These are phyloP conservation scores for Trichoderma erinaceum DNA, from an alignment of 495 filamentous ascomycete species.

Conservation along the genomic window DNA sequence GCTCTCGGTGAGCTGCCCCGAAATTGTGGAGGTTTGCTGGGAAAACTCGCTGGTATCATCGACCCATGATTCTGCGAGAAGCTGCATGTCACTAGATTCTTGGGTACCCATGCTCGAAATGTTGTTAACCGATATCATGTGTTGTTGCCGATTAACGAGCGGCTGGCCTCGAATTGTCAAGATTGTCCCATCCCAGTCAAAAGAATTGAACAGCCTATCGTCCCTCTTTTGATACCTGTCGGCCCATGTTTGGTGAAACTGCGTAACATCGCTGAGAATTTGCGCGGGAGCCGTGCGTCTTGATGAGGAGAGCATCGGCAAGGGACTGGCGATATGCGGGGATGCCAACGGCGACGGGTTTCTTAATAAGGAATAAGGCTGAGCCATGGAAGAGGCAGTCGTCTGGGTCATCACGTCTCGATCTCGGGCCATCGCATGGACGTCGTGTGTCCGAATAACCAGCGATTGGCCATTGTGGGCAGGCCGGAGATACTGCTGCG, in stretches of 20 bases:
- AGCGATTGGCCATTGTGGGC: too few relatives aligned
- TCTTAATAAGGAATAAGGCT: neutral
- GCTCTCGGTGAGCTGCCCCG: too few relatives aligned
- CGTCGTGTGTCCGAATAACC: too few relatives aligned
- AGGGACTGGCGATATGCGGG: neutral
- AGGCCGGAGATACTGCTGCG: too few relatives aligned
- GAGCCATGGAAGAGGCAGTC: neutral
- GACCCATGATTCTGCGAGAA: too few relatives aligned
- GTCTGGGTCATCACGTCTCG: too few relatives aligned
- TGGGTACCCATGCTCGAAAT: neutral
- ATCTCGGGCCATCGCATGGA: too few relatives aligned
- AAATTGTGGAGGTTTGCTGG: too few relatives aligned
- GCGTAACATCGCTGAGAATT: neutral
- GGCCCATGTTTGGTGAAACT: neutral
- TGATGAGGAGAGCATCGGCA: neutral
- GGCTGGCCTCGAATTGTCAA: neutral
- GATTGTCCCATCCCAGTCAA: neutral
- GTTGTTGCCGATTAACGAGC: neutral
- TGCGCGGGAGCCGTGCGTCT: neutral
- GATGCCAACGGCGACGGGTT: too few relatives aligned
- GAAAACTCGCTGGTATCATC: too few relatives aligned
- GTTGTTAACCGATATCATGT: neutral
- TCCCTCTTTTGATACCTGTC: neutral
- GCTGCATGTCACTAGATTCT: too few relatives aligned
- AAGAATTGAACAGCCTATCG: neutral